phyloP scores from a whole-genome alignment of 2,329 filamentous ascomycete genomes.

The Arthrobotrys pseudoclavata region DNA sequence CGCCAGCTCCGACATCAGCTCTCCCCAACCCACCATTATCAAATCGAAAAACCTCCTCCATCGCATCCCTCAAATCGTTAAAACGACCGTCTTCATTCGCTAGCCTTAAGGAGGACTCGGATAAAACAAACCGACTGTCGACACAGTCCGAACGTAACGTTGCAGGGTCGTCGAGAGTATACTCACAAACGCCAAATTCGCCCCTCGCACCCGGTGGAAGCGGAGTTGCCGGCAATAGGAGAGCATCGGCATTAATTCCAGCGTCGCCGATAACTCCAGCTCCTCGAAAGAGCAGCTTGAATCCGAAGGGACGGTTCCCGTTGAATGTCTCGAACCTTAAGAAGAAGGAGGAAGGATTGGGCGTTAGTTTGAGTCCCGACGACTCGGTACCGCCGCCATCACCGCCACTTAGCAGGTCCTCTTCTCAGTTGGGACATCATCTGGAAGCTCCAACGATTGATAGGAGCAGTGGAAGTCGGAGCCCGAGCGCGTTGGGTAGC shows the following conservation, averaged over 20 bases:
- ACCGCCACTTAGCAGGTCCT: slow-evolving; percentile 51
- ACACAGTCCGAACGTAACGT: slow-evolving; percentile 57
- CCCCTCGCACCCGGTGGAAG: slow-evolving; percentile 55
- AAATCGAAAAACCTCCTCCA: slow-evolving; percentile 43
- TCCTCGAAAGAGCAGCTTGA: slow-evolving; percentile 50
- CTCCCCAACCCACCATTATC: slow-evolving; percentile 46
- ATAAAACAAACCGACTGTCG: slow-evolving; percentile 48
- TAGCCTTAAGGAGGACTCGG: slow-evolving; percentile 49
- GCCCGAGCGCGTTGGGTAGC: slow-evolving; percentile 61
- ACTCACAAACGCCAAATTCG: slow-evolving; percentile 46
- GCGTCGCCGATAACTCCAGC: slow-evolving; percentile 45
- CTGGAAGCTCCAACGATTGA: slow-evolving; percentile 44
- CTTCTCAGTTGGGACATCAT: slow-evolving; percentile 43
- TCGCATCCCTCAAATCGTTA: slow-evolving; percentile 48
- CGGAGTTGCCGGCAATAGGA: slow-evolving; percentile 55
- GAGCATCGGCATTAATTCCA: slow-evolving; percentile 42
- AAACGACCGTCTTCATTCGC: slow-evolving; percentile 57
- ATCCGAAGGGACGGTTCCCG: slow-evolving; percentile 56
- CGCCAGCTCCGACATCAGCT: slow-evolving; percentile 41
- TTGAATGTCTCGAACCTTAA: slow-evolving; percentile 48
- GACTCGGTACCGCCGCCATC: slow-evolving; percentile 46
- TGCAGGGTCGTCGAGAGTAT: slow-evolving; percentile 42
- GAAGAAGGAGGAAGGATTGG: slow-evolving; percentile 53
- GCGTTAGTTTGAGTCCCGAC: slow-evolving; percentile 46
- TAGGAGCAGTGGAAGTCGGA: slow-evolving; percentile 45